Evolutionary conservation across 1,284 basidiomycete genomes (phyloP), one percentile per base, ranked within the genome.

Genomic region (Ustilago trichophora): DNA sequence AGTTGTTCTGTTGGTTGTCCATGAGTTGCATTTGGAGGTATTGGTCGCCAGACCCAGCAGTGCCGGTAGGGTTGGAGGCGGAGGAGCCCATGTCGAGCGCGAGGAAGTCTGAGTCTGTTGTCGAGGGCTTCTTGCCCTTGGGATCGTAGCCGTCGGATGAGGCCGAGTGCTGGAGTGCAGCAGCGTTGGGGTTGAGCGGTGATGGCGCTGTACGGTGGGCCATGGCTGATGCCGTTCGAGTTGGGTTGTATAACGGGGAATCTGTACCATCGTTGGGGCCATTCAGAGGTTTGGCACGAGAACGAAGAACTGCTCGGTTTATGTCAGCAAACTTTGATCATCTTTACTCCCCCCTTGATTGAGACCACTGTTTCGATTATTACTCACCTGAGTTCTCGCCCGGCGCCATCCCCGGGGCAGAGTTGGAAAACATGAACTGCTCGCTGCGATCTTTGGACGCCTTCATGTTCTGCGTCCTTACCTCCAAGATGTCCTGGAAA

Each of bases 391-490:
- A 78, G 25, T 77, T 77, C 49, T 73, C 67, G 10, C 67, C 73
- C 32, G 66, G 59, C 12, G 48, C 66, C 16, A 70, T 19, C 37
- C 52, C 59, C 11, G 69, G 38, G 42, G 69, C 66, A 22, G 81
- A 73, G 48, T 82, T 83, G 54, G 47, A 47, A 35, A 62, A 75
- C 56, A 78, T 94, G 83, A 99, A 98, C 78, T 98, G 93, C 77
- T 98, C 95, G 34, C 93, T 95, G 38, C 96, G 85, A 79, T 94
- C 92, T 81, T 93, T 94, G 19, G 91, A 92, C 75, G 97, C 95
- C 84, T 99, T 99, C 95, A 99, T 98, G 80, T 99, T 99, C 85
- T 96, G 93, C 35, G 96, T 99, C 70, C 96, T 86, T 44, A 98
- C 87, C 83, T 99, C 96, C 26, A 99, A 84, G 5, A 99, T 94